A percentile compares a stretch with the other conserved stretches of the same genome.
Conservation (phyloP, 192 early-diverging fungal genomes). For the Coemansia sp. region DNA sequence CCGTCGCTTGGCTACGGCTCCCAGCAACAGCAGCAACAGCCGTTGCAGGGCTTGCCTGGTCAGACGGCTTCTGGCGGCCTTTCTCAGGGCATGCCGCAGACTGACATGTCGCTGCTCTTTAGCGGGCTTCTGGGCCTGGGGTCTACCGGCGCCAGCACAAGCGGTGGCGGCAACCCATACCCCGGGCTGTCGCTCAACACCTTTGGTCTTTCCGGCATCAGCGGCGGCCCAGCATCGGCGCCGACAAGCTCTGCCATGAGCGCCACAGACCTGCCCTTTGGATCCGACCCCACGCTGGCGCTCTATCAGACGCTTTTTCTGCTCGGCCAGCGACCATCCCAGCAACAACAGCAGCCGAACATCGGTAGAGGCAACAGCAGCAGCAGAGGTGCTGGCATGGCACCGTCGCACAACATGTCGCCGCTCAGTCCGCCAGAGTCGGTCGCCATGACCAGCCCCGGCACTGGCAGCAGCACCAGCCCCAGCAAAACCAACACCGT, state of each 20-base stretch:
- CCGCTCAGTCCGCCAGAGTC: neutral
- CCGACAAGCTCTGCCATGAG: constrained; percentile 3
- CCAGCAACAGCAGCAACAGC: constrained; percentile 11
- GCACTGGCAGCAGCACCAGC: constrained; percentile 5
- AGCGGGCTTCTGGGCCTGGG: constrained; percentile 25
- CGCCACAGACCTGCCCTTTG: constrained; percentile 12
- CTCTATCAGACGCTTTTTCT: constrained; percentile 38
- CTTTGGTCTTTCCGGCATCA: constrained; percentile 11
- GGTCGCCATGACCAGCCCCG: neutral
- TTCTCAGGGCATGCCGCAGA: constrained; percentile 8
- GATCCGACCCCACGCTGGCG: constrained; percentile 12
- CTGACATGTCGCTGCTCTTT: constrained; percentile 25
- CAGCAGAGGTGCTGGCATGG: constrained; percentile 1
- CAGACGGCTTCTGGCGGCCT: neutral
- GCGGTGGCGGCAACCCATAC: constrained; percentile 5
- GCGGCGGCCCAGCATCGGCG: neutral
- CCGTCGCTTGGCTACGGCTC: constrained; percentile 6
- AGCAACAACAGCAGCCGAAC: constrained; percentile 13
- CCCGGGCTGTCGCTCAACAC: constrained; percentile 8
- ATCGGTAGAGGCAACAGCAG: neutral
- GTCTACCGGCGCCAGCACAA: neutral
- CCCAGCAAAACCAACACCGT: neutral
- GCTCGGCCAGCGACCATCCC: constrained; percentile 3
- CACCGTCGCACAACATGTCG: neutral
- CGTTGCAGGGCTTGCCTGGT: neutral